Percentiles rank a stretch among this genome's conserved stretches.
These are phyloP conservation scores for Phytophthora cryptogea DNA, from an alignment of 352 stramenopile species.

Conservation along the genomic window DNA sequence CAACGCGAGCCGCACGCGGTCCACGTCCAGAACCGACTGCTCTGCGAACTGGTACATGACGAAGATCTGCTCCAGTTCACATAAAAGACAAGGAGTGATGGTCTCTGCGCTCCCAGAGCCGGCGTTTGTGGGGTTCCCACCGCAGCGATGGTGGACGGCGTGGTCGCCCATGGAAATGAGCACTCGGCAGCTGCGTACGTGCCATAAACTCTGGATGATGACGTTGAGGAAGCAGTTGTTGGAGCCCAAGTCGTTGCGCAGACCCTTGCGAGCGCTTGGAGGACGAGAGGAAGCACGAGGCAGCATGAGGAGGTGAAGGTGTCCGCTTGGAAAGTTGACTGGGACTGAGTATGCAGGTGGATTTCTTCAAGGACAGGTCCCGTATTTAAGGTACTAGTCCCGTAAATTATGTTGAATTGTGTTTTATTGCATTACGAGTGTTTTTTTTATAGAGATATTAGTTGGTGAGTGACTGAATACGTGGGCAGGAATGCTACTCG, in stretches of 20 bases:
- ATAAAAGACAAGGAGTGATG: slow-evolving; percentile 64
- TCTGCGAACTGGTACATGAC: slow-evolving; percentile 86
- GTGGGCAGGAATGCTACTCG: slow-evolving; percentile 9
- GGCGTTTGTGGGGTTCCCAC: slow-evolving; percentile 40
- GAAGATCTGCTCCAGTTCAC: slow-evolving; percentile 86
- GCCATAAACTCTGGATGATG: slow-evolving; percentile 91
- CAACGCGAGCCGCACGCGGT: slow-evolving; percentile 71
- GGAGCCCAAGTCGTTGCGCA: slow-evolving; percentile 81
- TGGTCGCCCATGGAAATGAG: slow-evolving; percentile 83
- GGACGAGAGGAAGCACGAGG: slow-evolving; percentile 7
- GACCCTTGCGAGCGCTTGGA: slow-evolving; percentile 74
- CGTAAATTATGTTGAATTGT: not conserved
- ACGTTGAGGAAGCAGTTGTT: slow-evolving; percentile 94
- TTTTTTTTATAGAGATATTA: not conserved
- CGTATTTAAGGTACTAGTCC: not conserved
- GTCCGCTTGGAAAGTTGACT: not conserved
- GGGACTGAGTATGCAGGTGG: not conserved
- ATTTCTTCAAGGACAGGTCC: slow-evolving; percentile 2
- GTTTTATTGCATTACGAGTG: too few relatives aligned
- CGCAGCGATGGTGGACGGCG: slow-evolving; percentile 69
- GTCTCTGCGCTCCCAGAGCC: slow-evolving; percentile 2
- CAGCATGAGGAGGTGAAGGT: not conserved
- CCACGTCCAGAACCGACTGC: slow-evolving; percentile 72
- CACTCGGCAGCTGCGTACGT: slow-evolving; percentile 83
- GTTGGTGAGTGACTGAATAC: slow-evolving; percentile 4